Evolutionary conservation across 495 filamentous ascomycete species (phyloP), one percentile per base, ranked within the genome.

Genomic region (Annulohypoxylon stygium): DNA sequence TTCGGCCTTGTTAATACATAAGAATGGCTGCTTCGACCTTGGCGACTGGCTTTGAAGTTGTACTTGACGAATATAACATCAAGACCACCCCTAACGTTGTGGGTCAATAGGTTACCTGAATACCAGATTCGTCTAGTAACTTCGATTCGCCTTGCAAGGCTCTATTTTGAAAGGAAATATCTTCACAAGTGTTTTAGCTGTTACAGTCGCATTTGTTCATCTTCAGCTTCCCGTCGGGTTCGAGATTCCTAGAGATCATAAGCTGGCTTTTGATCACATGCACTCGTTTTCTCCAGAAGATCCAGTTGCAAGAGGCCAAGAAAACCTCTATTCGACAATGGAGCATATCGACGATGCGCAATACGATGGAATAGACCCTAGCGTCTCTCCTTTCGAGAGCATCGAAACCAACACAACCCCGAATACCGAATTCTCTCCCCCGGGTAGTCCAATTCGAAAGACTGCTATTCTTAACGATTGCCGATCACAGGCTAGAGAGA

Each of bases 401-500:
- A 75, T 75, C 62, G 82, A 81, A 41, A 83, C 78, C 71, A 83
- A 83, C 69, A 79, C 78, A 12, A 86, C 84, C 9, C 84, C 84
- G 9, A 78, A 81, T 66, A 85, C 85, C 26, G 86, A 88, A 75
- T 78, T 85, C 69, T 87, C 85, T 16, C 83, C 83, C 62, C 84
- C 85, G 48, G 78, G 74, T 1, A 88, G 84, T 70, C 84, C 84
- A 2, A 75, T 81, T 14, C 78, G 71, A 33, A 79, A 82, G 48
- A 70, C 59, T 20, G 50, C 58, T 9, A 60, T 70, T 34, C 55
- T 66, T 9, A 79, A 78, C 71, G 65, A 78, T 61, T 78, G 77
- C 65, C 81, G 83, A 39, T 70, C 76, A 12, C 70, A 77, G 11
- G 83, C 83, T 6, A 82, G 60, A 65, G 75, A 81, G 70, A 85